Base-by-base conservation (phyloP, 768 basidiomycete genomes). In the Pholiota molesta region DNA sequence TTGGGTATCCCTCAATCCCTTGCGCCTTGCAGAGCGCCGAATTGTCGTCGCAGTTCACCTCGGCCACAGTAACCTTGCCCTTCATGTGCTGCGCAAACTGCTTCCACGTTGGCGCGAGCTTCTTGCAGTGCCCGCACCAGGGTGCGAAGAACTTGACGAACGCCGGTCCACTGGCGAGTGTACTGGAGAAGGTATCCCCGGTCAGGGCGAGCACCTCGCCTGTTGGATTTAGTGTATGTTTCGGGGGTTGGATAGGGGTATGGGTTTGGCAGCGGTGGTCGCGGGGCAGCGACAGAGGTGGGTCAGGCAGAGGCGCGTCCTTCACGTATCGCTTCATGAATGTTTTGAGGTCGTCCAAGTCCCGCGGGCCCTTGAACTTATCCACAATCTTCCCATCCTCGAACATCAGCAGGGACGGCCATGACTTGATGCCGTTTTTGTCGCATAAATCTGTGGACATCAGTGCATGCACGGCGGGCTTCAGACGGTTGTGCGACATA, bases 61-160 rank as follows among this genome's bases (percentile, higher is more conserved):
- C 88, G 2, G 88, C 95, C 9, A 99, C 77, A 40, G 85, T 90
- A 31, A 96, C 78, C 52, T 87, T 87, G 62, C 81, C 78, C 66
- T 89, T 83, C 82, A 96, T 87, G 21, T 78, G 76, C 53, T 76
- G 74, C 0, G 92, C 96, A 3, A 99, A 83, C 53, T 90, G 80
- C 1, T 77, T 78, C 93, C 95, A 99, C 0, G 79, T 82, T 55
- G 89, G 95, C 0, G 93, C 92, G 1, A 99, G 82, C 71, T 93
- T 93, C 78, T 97, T 96, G 83, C 97, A 99, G 75, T 99, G 96
- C 4, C 92, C 92, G 72, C 96, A 98, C 93, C 96, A 99, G 0
- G 96, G 96, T 0, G 95, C 97, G 72, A 84, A 99, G 79, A 92
- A 99, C 66, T 81, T 77, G 71, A 80, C 76, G 76, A 91, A 78